Conservation (phyloP, 805 yeast genomes). For the Candida yuanshanica region DNA sequence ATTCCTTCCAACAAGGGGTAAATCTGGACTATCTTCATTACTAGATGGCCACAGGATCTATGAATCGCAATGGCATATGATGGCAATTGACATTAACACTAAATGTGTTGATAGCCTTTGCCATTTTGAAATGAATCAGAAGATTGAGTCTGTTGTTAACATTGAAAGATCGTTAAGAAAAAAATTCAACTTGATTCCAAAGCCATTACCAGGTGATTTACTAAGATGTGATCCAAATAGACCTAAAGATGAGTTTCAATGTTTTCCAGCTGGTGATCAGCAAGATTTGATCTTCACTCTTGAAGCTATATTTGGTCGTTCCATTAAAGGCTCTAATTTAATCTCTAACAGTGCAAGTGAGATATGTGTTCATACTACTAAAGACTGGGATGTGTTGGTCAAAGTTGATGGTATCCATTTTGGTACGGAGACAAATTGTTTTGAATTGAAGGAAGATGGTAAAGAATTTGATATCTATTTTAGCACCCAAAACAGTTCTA, state of each 20-base stretch:
- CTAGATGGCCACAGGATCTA: conserved; percentile 88
- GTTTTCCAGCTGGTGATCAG: conserved; percentile 69
- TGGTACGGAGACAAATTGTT: conserved; percentile 32
- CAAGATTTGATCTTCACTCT: conserved; percentile 45
- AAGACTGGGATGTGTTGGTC: conserved; percentile 42
- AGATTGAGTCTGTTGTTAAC: conserved; percentile 68
- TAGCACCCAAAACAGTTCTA: conserved; percentile 39
- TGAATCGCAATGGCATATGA: conserved; percentile 90
- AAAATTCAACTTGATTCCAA: conserved; percentile 65
- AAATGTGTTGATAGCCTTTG: conserved; percentile 42
- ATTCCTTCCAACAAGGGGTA: conserved; percentile 86
- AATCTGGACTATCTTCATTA: conserved; percentile 78
- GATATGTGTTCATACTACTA: conserved; percentile 39
- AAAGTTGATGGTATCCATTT: conserved; percentile 24
- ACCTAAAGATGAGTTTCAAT: conserved; percentile 53
- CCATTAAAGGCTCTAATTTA: conserved; percentile 58
- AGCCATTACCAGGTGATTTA: conserved; percentile 65
- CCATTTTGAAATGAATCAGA: conserved; percentile 51
- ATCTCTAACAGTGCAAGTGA: conserved; percentile 39
- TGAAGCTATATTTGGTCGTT: conserved; percentile 63
- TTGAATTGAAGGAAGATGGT: conserved; percentile 25
- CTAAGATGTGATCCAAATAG: conserved; percentile 69
- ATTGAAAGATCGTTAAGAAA: conserved; percentile 63
- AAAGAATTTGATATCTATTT: conserved; percentile 25
- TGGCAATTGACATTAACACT: conserved; percentile 77